phyloP scores from a whole-genome alignment of 768 basidiomycete species.

The Phylloporus sp. region DNA sequence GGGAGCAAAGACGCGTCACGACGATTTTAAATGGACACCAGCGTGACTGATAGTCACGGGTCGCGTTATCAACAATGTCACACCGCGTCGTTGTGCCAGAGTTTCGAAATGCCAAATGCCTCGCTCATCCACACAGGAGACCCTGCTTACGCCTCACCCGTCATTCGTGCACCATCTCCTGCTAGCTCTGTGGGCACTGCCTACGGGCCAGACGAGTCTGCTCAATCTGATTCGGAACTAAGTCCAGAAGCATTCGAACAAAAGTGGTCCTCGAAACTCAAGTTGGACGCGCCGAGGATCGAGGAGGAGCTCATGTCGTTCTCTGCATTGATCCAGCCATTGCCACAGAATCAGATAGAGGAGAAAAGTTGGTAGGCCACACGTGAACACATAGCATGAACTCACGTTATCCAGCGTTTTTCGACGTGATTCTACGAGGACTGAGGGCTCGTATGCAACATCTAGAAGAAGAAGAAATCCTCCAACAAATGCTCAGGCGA shows the following conservation, averaged over 20 bases:
- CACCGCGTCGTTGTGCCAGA: constrained; percentile 31
- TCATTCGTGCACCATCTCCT: constrained; percentile 44
- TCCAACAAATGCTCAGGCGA: constrained; percentile 36
- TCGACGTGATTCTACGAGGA: constrained; percentile 34
- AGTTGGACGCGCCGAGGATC: constrained; percentile 32
- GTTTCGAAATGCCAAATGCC: constrained; percentile 28
- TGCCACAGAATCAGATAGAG: constrained; percentile 30
- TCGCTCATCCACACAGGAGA: constrained; percentile 31
- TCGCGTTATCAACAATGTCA: constrained; percentile 32
- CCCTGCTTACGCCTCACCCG: constrained; percentile 41
- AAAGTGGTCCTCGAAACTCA: constrained; percentile 33
- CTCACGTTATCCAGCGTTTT: constrained; percentile 28
- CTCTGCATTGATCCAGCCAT: constrained; percentile 31
- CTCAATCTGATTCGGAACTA: constrained; percentile 36
- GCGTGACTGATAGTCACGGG: constrained; percentile 28
- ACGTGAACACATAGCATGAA: not conserved
- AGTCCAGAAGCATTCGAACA: constrained; percentile 34
- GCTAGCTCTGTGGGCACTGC: constrained; percentile 44
- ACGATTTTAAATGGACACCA: constrained; percentile 27
- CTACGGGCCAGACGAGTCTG: constrained; percentile 45
- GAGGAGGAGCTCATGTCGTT: constrained; percentile 35
- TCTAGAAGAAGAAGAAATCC: constrained; percentile 42
- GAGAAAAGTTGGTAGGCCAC: constrained; percentile 35
- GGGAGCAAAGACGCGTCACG: constrained; percentile 23
- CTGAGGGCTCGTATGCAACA: constrained; percentile 35